Evolutionary conservation across 257 asterid genomes (phyloP).

Genomic region (Cynanchum wilfordii): DNA sequence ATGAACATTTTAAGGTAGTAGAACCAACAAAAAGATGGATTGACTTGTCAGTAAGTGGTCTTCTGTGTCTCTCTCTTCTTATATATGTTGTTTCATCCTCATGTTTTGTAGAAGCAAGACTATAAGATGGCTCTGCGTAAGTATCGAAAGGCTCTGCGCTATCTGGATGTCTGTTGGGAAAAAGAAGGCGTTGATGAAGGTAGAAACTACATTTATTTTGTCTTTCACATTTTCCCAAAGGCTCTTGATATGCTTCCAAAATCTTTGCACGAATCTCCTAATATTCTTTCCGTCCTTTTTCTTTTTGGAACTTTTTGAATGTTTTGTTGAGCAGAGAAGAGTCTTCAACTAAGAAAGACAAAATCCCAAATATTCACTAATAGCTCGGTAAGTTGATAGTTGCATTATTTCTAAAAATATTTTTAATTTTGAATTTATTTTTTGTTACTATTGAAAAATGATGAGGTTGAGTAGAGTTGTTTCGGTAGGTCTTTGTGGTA

Average conservation of each 20-base stretch:
- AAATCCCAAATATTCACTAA: conserved; percentile 86
- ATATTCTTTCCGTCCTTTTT: conserved; percentile 10
- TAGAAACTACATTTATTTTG: conserved; percentile 3
- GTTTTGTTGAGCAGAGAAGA: conserved; percentile 49
- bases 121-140: conserved; percentile 94
- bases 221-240: not conserved
- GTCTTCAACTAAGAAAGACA: conserved; percentile 63
- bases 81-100: conserved; percentile 4
- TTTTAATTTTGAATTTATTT: too few relatives aligned
- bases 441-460: not conserved
- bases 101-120: conserved; percentile 77
- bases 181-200: conserved; percentile 98
- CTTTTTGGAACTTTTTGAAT: not conserved
- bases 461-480: conserved; percentile 2
- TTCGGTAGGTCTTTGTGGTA: not conserved
- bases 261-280: not conserved
- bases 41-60: conserved; percentile 9
- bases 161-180: conserved; percentile 93
- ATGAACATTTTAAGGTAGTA: conserved; percentile 79
- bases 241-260: not conserved
- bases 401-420: not conserved
- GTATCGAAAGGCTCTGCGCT: conserved; percentile 93
- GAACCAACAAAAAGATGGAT: not conserved
- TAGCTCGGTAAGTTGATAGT: conserved; percentile 77
- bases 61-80: not conserved